Conservation (phyloP, 2,329 filamentous ascomycete genomes). For the Dothistroma septosporum region DNA sequence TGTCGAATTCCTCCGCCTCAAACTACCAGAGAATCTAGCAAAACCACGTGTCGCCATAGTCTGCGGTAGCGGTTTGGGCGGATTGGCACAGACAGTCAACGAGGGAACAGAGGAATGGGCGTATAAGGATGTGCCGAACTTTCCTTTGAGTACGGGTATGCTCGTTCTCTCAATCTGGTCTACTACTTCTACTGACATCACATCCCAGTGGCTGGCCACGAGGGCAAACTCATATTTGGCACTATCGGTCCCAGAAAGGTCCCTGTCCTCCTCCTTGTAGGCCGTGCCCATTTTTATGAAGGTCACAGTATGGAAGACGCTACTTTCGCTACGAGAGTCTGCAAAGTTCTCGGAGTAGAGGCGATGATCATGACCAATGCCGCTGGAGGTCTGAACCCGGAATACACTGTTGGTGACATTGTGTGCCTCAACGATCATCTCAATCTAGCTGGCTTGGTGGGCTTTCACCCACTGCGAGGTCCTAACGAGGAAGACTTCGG, state of each 20-base stretch:
- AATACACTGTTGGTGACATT: constrained; percentile 62
- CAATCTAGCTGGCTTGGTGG: constrained; percentile 59
- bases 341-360: constrained; percentile 59
- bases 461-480: constrained; percentile 58
- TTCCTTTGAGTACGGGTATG: constrained; percentile 58
- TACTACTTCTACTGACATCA: constrained; percentile 2
- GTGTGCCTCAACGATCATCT: constrained; percentile 64
- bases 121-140: constrained; percentile 59
- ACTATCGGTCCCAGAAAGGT: constrained; percentile 50
- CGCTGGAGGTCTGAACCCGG: constrained; percentile 61
- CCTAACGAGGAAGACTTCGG: constrained; percentile 61
- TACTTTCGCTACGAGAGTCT: constrained; percentile 61
- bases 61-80: constrained; percentile 61
- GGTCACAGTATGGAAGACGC: constrained; percentile 60
- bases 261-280: constrained; percentile 60
- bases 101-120: constrained; percentile 48
- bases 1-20: constrained; percentile 46
- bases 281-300: constrained; percentile 65
- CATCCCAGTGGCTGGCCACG: constrained; percentile 55
- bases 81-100: constrained; percentile 55
- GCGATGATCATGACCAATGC: constrained; percentile 64
- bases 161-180: constrained; percentile 7
- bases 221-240: constrained; percentile 62
- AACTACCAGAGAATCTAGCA: constrained; percentile 49
- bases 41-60: constrained; percentile 58